A percentile compares a stretch with the other conserved stretches of the same genome.
Conservation (phyloP, 768 basidiomycete species). For the Podaxis sp. region DNA sequence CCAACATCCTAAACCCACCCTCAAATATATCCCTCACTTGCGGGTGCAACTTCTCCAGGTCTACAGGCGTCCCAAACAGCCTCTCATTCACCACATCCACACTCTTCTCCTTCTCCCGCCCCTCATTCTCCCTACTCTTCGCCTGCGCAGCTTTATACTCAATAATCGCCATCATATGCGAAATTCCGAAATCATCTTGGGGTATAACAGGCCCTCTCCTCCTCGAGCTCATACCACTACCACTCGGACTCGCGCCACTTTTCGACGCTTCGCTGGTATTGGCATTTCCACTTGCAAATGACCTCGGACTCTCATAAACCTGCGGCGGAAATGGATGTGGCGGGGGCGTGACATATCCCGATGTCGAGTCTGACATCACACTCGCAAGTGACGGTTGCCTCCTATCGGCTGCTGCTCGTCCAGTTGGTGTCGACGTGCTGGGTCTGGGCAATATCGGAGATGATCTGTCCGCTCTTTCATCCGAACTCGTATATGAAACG, state of each 20-base stretch:
- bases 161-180: constrained; percentile 85
- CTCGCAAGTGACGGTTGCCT: constrained; percentile 71
- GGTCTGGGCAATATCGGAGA: constrained; percentile 3
- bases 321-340: constrained; percentile 20
- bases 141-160: constrained; percentile 51
- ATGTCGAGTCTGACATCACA: constrained; percentile 56
- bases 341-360: constrained; percentile 42
- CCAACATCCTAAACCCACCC: constrained; percentile 64
- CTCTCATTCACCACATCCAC: constrained; percentile 67
- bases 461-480: constrained; percentile 3
- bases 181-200: constrained; percentile 84
- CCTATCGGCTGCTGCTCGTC: constrained; percentile 17
- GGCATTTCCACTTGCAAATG: not conserved
- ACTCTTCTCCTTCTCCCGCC: constrained; percentile 29
- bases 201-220: constrained; percentile 48
- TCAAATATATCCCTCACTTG: constrained; percentile 67
- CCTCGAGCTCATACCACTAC: constrained; percentile 21
- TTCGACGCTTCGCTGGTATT: not conserved
- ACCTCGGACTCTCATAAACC: constrained; percentile 21
- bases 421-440: constrained; percentile 34
- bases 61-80: constrained; percentile 63
- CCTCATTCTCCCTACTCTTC: constrained; percentile 26
- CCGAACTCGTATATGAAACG: not conserved
- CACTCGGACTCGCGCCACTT: not conserved
- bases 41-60: constrained; percentile 65